Percentiles rank a stretch among this genome's conserved stretches.
These are phyloP conservation scores for Plicaturopsis crispa DNA, from an alignment of 768 basidiomycete genomes.

Conservation along the genomic window DNA sequence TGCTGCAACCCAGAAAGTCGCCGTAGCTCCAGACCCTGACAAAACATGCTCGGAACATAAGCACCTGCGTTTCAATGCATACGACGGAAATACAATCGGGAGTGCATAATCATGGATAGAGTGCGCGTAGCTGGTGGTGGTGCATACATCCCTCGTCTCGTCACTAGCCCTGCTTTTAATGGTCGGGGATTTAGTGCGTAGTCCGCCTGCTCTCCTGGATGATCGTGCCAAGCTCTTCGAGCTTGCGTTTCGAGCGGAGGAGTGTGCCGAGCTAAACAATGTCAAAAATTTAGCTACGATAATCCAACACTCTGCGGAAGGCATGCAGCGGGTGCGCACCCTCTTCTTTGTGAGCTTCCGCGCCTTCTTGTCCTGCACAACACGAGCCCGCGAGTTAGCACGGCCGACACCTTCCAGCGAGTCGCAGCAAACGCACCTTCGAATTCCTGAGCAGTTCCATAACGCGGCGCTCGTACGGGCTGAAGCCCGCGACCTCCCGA, in stretches of 20 bases:
- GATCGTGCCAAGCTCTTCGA: slow-evolving; percentile 88
- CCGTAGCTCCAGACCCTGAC: too few relatives aligned
- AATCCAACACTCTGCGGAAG: too few relatives aligned
- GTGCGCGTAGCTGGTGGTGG: too few relatives aligned
- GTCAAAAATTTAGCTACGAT: slow-evolving; percentile 3
- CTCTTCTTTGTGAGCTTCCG: slow-evolving; percentile 99
- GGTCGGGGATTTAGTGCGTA: slow-evolving; percentile 43
- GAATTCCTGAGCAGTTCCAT: slow-evolving; percentile 98
- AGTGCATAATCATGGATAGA: too few relatives aligned
- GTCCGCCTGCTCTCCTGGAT: slow-evolving; percentile 90
- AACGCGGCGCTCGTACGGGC: slow-evolving; percentile 95
- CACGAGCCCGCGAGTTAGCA: too few relatives aligned
- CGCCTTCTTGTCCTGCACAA: slow-evolving; percentile 90
- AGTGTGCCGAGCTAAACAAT: slow-evolving; percentile 83
- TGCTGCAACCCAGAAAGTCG: too few relatives aligned
- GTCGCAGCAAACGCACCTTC: slow-evolving; percentile 49
- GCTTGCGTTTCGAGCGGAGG: slow-evolving; percentile 95
- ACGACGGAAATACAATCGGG: too few relatives aligned
- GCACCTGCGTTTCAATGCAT: too few relatives aligned
- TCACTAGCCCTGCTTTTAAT: too few relatives aligned
- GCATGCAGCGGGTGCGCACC: slow-evolving; percentile 60
- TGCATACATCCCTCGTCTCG: too few relatives aligned
- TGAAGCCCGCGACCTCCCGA: slow-evolving; percentile 96
- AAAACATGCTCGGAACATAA: too few relatives aligned
- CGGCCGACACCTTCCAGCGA: too few relatives aligned